Percentiles rank a stretch among this genome's conserved stretches.
These are phyloP conservation scores for Ceratobasidium theobromae DNA, from an alignment of 1,284 basidiomycete genomes.

Conservation along the genomic window DNA sequence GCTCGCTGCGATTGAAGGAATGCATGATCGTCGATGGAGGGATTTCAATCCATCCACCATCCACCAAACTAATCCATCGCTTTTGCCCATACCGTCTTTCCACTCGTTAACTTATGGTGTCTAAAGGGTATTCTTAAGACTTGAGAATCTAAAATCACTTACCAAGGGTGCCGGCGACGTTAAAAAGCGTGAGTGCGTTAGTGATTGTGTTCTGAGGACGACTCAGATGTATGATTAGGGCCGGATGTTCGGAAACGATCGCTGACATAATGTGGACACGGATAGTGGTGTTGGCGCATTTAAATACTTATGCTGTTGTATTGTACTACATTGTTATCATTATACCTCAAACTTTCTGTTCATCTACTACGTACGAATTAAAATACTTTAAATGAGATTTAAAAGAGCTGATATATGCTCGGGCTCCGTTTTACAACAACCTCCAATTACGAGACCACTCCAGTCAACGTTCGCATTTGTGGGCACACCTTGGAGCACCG, in stretches of 20 bases:
- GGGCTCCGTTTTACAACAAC: conserved; percentile 68
- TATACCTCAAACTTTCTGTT: no score
- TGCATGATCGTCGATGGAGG: not conserved
- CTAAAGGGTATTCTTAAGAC: not conserved
- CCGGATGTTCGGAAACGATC: conserved; percentile 1
- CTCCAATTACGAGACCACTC: conserved; percentile 63
- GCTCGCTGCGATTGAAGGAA: not conserved
- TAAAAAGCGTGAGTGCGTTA: conserved; percentile 29
- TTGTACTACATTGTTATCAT: no score
- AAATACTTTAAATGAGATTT: conserved; percentile 32
- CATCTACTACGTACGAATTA: not conserved
- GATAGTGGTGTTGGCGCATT: not conserved
- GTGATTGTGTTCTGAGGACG: conserved; percentile 18
- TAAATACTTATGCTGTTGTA: no score
- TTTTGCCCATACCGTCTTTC: not conserved
- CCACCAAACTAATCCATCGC: conserved; percentile 2
- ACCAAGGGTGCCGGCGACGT: conserved; percentile 19
- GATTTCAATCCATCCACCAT: conserved; percentile 13
- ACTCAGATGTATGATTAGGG: conserved; percentile 17
- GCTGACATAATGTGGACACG: not conserved
- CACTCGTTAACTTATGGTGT: not conserved
- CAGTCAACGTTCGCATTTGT: conserved; percentile 45
- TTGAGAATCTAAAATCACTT: not conserved
- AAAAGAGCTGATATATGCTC: conserved; percentile 52
- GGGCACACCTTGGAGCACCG: conserved; percentile 40